Conservation (phyloP, 2,329 filamentous ascomycete genomes). For the Aspergillus eucalypticola region DNA sequence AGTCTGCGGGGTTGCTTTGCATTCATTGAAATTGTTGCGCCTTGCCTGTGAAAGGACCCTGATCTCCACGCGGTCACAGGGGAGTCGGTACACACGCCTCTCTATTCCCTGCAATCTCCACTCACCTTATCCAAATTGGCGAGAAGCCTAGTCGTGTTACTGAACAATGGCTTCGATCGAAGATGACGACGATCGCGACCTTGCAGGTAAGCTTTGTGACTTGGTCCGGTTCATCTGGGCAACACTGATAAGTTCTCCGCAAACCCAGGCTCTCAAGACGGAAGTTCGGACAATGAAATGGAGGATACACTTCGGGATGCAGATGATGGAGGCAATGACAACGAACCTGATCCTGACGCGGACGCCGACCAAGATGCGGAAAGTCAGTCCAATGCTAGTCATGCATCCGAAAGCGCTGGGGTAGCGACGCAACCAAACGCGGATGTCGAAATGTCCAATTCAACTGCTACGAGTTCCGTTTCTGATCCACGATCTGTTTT, state of each 20-base stretch:
- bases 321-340: conserved; percentile 43
- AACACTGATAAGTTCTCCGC: conserved; percentile 11
- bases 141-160: not conserved
- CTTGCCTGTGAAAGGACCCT: not conserved
- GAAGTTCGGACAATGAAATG: conserved; percentile 51
- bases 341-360: conserved; percentile 37
- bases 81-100: not conserved
- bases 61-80: not conserved
- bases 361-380: conserved; percentile 39
- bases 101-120: too few relatives aligned
- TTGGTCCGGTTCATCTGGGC: not conserved
- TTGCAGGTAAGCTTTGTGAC: conserved; percentile 34
- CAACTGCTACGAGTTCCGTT: conserved; percentile 39
- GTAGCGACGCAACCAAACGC: conserved; percentile 47
- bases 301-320: conserved; percentile 49
- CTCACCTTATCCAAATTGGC: not conserved
- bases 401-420: conserved; percentile 40
- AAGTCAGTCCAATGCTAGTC: conserved; percentile 43
- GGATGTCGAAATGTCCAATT: conserved; percentile 51
- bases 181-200: conserved; percentile 47
- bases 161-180: conserved; percentile 37
- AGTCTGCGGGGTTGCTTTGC: not conserved
- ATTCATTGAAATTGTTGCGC: not conserved
- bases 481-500: conserved; percentile 44
- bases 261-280: conserved; percentile 48